These are phyloP conservation scores for Arthrobotrys sinensis DNA, from an alignment of 2,329 filamentous ascomycete genomes.

Conservation along the genomic window DNA sequence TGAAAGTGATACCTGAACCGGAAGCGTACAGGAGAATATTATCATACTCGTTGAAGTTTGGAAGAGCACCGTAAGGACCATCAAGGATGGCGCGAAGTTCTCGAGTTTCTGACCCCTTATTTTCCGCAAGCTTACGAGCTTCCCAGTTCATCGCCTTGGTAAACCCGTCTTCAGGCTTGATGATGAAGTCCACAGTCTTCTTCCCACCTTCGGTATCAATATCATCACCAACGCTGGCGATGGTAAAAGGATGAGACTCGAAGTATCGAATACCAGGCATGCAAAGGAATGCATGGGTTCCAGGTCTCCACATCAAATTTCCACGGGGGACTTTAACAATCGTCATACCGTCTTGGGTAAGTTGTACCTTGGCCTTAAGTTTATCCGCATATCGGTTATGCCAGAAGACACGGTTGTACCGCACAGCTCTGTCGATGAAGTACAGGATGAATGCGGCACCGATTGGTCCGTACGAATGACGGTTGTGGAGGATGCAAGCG, in stretches of 20 bases:
- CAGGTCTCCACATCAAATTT: constrained; percentile 57
- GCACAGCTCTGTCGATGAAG: constrained; percentile 47
- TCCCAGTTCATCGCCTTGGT: constrained; percentile 55
- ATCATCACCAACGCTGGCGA: constrained; percentile 57
- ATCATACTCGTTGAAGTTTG: constrained; percentile 59
- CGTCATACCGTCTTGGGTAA: constrained; percentile 58
- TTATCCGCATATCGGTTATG: constrained; percentile 58
- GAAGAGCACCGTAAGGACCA: constrained; percentile 57
- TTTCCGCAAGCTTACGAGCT: constrained; percentile 39
- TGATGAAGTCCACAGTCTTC: constrained; percentile 60
- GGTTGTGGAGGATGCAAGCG: constrained; percentile 59
- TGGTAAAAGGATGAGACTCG: constrained; percentile 57
- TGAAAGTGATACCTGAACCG: constrained; percentile 59
- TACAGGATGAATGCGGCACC: constrained; percentile 50
- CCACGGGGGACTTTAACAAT: constrained; percentile 58
- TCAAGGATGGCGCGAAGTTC: constrained; percentile 58
- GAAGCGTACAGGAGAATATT: constrained; percentile 59
- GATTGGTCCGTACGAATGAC: constrained; percentile 52
- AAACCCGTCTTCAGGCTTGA: constrained; percentile 60
- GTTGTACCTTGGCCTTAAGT: constrained; percentile 54
- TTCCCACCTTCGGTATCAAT: constrained; percentile 61
- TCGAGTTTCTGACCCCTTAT: constrained; percentile 32
- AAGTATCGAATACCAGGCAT: constrained; percentile 59
- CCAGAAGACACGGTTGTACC: constrained; percentile 60
- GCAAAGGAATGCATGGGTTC: constrained; percentile 56